Evolutionary conservation across 805 yeast species (phyloP).

Genomic region (Candida khao-thaluensis): DNA sequence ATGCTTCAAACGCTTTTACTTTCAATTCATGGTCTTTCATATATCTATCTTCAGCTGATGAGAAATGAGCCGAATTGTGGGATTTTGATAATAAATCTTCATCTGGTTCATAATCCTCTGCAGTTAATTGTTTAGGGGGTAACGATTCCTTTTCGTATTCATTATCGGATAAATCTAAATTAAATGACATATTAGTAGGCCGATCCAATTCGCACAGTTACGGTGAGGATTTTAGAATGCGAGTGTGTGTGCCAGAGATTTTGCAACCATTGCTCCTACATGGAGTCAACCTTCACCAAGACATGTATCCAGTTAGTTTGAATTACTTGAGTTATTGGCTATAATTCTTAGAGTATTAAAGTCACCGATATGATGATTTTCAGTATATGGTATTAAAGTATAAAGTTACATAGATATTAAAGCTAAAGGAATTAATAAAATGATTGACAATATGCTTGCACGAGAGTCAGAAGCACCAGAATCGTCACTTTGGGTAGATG

Average conservation of each 20-base stretch:
- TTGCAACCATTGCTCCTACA: too few species aligned
- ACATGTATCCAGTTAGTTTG: too few species aligned
- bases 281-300: too few species aligned
- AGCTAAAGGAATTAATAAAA: constrained; percentile 3
- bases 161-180: constrained; percentile 3
- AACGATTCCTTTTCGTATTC: constrained; percentile 4
- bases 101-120: constrained; percentile 15
- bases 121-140: constrained; percentile 6
- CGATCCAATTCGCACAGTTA: too few species aligned
- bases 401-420: constrained; percentile 4
- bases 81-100: constrained; percentile 33
- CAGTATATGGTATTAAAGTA: too few species aligned
- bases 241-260: too few species aligned
- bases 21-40: constrained; percentile 69
- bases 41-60: constrained; percentile 62
- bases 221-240: too few species aligned
- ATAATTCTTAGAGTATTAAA: too few species aligned
- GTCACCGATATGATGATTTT: too few species aligned
- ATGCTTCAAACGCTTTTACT: constrained; percentile 53
- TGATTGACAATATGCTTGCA: not conserved
- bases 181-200: too few species aligned
- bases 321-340: too few species aligned
- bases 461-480: constrained; percentile 1
- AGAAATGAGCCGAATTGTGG: constrained; percentile 52
- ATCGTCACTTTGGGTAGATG: constrained; percentile 7